Conservation (phyloP, 2,329 filamentous ascomycete species). For the Geosmithia putterillii region DNA sequence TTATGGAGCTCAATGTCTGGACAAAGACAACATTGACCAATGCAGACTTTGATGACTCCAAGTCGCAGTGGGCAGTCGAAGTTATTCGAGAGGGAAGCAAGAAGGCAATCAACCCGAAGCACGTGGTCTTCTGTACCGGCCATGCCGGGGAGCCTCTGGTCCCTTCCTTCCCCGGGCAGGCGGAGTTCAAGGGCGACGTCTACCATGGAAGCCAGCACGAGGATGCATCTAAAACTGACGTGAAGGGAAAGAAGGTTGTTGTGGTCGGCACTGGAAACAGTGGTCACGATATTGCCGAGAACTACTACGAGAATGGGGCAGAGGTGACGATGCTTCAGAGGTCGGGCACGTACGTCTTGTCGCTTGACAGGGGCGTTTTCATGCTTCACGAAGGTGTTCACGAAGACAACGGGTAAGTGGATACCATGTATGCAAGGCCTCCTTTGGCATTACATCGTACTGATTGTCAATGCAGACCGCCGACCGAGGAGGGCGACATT, state of each 20-base stretch:
- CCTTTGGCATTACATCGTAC: background rate
- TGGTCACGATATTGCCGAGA: slow-evolving; percentile 56
- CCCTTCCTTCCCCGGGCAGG: slow-evolving; percentile 43
- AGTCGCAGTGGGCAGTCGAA: slow-evolving; percentile 40
- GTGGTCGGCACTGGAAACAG: slow-evolving; percentile 59
- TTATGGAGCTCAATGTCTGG: slow-evolving; percentile 55
- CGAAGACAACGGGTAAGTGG: slow-evolving; percentile 4
- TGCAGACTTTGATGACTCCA: slow-evolving; percentile 35
- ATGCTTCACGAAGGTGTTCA: slow-evolving; percentile 28
- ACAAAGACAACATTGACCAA: slow-evolving; percentile 16
- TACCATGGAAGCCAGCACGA: slow-evolving; percentile 50
- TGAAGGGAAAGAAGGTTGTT: slow-evolving; percentile 44
- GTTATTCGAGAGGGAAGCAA: slow-evolving; percentile 38
- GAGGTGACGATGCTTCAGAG: slow-evolving; percentile 59
- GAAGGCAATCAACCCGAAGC: slow-evolving; percentile 38
- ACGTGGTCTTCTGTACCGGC: slow-evolving; percentile 56
- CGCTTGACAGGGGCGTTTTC: slow-evolving; percentile 23
- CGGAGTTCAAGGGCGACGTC: slow-evolving; percentile 45
- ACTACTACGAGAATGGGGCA: slow-evolving; percentile 54
- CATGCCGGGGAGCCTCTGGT: slow-evolving; percentile 54
- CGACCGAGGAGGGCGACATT: slow-evolving; percentile 37
- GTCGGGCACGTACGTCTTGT: slow-evolving; percentile 50
- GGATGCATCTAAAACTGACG: slow-evolving; percentile 30
- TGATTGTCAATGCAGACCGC: slow-evolving; percentile 13
- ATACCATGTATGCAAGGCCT: background rate